A percentile compares a stretch with the other conserved stretches of the same genome.
Evolutionary conservation across 2,329 filamentous ascomycete species (phyloP).

Genomic region (Polychaeton citri): DNA sequence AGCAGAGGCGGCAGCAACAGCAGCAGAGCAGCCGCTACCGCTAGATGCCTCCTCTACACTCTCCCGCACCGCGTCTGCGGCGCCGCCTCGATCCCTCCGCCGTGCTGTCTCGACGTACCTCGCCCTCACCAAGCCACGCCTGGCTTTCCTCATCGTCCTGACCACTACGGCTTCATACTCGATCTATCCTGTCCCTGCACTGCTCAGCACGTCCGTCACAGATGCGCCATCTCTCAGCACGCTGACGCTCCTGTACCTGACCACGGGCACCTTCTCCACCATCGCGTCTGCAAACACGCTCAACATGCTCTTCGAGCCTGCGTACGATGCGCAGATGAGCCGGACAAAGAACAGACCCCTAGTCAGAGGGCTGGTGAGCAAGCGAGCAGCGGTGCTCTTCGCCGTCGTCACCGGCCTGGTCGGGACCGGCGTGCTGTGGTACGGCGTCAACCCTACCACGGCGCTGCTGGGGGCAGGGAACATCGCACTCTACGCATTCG

Average conservation of each 20-base stretch:
- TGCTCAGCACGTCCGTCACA: slow-evolving; percentile 59
- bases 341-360: slow-evolving; percentile 85
- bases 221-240: slow-evolving; percentile 69
- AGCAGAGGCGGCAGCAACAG: slow-evolving; percentile 9
- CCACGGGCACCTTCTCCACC: slow-evolving; percentile 69
- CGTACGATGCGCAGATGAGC: slow-evolving; percentile 83
- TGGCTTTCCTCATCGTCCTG: slow-evolving; percentile 82
- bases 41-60: slow-evolving; percentile 49
- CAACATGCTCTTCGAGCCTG: slow-evolving; percentile 93
- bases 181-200: slow-evolving; percentile 79
- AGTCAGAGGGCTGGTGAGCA: slow-evolving; percentile 65
- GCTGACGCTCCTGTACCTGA: slow-evolving; percentile 83
- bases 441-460: slow-evolving; percentile 88
- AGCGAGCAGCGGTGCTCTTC: slow-evolving; percentile 60
- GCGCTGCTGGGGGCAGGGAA: slow-evolving; percentile 74
- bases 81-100: slow-evolving; percentile 43
- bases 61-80: slow-evolving; percentile 42
- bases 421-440: slow-evolving; percentile 64
- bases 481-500: slow-evolving; percentile 75
- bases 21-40: slow-evolving; percentile 26
- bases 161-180: slow-evolving; percentile 85
- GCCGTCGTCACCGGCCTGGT: slow-evolving; percentile 57
- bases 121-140: slow-evolving; percentile 85
- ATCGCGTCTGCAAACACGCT: slow-evolving; percentile 85
- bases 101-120: slow-evolving; percentile 69